A percentile compares a stretch with the other conserved stretches of the same genome.
Conservation (phyloP, 345 rosid genomes). For the Chamaenerion angustifolium region DNA sequence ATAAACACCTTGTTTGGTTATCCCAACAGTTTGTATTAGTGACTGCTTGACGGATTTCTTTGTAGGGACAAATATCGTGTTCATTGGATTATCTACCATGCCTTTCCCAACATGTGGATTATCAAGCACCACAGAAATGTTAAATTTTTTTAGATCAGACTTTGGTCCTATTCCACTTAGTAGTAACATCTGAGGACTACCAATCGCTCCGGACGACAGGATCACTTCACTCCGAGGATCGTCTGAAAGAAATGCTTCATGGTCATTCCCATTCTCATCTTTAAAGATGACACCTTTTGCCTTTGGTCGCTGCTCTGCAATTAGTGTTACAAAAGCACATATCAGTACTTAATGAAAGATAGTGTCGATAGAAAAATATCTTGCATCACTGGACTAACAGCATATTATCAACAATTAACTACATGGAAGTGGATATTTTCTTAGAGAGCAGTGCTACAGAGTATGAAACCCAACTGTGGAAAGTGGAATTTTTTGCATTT, state of each 20-base stretch:
- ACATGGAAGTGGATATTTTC: no score
- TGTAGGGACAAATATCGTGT: slow-evolving; percentile 65
- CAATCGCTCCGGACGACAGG: slow-evolving; percentile 78
- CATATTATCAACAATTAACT: no score
- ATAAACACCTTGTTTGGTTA: slow-evolving; percentile 76
- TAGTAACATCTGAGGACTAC: slow-evolving; percentile 75
- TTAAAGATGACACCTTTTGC: slow-evolving; percentile 71
- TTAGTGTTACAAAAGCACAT: neutral
- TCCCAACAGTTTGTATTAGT: slow-evolving; percentile 84
- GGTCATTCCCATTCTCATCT: slow-evolving; percentile 71
- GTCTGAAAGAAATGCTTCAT: slow-evolving; percentile 42
- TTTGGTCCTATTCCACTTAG: slow-evolving; percentile 88
- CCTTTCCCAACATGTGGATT: slow-evolving; percentile 71
- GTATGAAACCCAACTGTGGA: no score
- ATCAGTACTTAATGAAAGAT: no score
- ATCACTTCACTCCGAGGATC: slow-evolving; percentile 57
- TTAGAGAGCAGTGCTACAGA: no score
- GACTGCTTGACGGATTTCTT: slow-evolving; percentile 46
- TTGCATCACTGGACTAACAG: no score
- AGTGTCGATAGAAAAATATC: no score
- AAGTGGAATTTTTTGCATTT: no score
- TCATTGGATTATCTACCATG: slow-evolving; percentile 95
- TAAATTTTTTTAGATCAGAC: slow-evolving; percentile 42
- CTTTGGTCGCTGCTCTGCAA: slow-evolving; percentile 44
- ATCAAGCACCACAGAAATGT: slow-evolving; percentile 46